These are phyloP conservation scores for Candolleomyces efflorescens DNA, from an alignment of 768 basidiomycete genomes.

Conservation along the genomic window DNA sequence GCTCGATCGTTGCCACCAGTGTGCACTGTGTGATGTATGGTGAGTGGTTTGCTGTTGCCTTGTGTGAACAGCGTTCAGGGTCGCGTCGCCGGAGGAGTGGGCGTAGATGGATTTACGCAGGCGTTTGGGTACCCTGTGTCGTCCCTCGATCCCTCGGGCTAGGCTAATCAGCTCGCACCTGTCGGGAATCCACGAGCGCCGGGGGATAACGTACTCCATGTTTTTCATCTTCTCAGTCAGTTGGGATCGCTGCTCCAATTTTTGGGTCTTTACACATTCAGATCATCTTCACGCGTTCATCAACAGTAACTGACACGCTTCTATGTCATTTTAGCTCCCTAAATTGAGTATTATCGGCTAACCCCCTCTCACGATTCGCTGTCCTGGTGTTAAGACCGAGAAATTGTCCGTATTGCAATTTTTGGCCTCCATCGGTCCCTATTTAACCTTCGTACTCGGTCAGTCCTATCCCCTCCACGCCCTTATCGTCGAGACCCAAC, in stretches of 20 bases:
- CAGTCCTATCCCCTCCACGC: too few relatives aligned
- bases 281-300: slow-evolving; percentile 4
- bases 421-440: neutral
- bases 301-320: neutral
- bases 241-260: neutral
- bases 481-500: too few relatives aligned
- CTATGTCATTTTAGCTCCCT: slow-evolving; percentile 17
- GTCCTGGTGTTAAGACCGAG: slow-evolving; percentile 1
- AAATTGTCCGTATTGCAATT: slow-evolving; percentile 5
- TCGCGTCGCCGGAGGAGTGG: too few relatives aligned
- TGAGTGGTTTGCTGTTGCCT: too few relatives aligned
- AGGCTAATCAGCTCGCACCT: too few relatives aligned
- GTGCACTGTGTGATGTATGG: too few relatives aligned
- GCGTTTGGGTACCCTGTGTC: too few relatives aligned
- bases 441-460: slow-evolving; percentile 2
- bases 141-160: too few relatives aligned
- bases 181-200: too few relatives aligned
- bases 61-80: too few relatives aligned
- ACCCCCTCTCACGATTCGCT: slow-evolving; percentile 3
- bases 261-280: neutral
- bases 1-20: too few relatives aligned
- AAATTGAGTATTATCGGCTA: slow-evolving; percentile 1
- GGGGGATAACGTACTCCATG: neutral
- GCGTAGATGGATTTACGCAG: too few relatives aligned
- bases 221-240: neutral